Percentiles rank a stretch among this genome's conserved stretches.
Conservation (phyloP, 2,329 filamentous ascomycete genomes). For the Didymella sp. region DNA sequence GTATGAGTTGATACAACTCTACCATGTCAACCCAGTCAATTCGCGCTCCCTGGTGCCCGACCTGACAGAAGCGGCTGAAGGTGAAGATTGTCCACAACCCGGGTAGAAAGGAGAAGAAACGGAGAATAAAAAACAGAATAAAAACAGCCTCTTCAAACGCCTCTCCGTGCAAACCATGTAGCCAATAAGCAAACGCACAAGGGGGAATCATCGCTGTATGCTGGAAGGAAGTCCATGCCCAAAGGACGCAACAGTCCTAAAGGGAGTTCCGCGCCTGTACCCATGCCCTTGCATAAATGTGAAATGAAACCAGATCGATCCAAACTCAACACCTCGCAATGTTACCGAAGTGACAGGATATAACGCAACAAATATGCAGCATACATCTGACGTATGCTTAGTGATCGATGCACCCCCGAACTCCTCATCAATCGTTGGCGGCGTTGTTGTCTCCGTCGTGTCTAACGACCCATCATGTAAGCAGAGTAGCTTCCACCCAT, state of each 20-base stretch:
- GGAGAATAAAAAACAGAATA: no score
- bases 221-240: slow-evolving; percentile 50
- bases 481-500: slow-evolving; percentile 45
- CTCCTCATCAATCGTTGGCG: slow-evolving; percentile 47
- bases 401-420: slow-evolving; percentile 42
- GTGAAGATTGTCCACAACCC: slow-evolving; percentile 1
- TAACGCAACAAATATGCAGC: slow-evolving; percentile 47
- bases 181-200: slow-evolving; percentile 49
- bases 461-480: slow-evolving; percentile 52
- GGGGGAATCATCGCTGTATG: slow-evolving; percentile 55
- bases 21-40: slow-evolving; percentile 5
- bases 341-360: slow-evolving; percentile 52
- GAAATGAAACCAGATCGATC: slow-evolving; percentile 41
- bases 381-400: slow-evolving; percentile 39
- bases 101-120: slow-evolving; percentile 8
- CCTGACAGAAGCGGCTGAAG: slow-evolving; percentile 17
- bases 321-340: slow-evolving; percentile 52
- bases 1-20: neutral
- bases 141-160: slow-evolving; percentile 37
- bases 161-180: slow-evolving; percentile 38
- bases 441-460: slow-evolving; percentile 27
- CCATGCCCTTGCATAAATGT: slow-evolving; percentile 50
- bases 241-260: slow-evolving; percentile 42
- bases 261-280: slow-evolving; percentile 49
- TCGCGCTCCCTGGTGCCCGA: slow-evolving; percentile 8